These are phyloP conservation scores for Monotropa hypopitys DNA, from an alignment of 179 eudicot species.

Conservation along the genomic window DNA sequence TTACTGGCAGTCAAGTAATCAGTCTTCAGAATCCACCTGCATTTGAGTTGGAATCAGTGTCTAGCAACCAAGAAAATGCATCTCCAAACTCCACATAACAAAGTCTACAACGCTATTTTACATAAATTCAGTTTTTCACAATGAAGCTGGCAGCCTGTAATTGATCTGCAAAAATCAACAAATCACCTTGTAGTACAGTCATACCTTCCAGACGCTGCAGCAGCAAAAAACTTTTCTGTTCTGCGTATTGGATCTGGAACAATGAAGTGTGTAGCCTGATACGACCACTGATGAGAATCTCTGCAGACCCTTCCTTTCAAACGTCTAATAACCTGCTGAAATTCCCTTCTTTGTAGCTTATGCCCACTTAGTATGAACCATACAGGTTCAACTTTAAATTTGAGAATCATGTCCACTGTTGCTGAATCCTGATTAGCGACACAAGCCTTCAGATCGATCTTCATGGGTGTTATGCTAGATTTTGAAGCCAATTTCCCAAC, in stretches of 20 bases:
- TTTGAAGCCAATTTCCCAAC: conserved; percentile 18
- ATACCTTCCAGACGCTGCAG: conserved; percentile 96
- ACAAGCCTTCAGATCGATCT: conserved; percentile 13
- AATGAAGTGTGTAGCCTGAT: conserved; percentile 89
- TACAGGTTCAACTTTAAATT: conserved; percentile 34
- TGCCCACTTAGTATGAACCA: conserved; percentile 82
- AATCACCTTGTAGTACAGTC: neutral
- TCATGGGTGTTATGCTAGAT: conserved; percentile 14
- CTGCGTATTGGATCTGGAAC: conserved; percentile 76
- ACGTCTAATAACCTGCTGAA: conserved; percentile 56
- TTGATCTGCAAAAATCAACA: neutral
- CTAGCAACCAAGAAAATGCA: neutral
- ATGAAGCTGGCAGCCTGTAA: neutral
- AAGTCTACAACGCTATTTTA: neutral
- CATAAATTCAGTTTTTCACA: neutral
- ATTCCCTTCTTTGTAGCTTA: conserved; percentile 77
- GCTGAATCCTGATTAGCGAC: conserved; percentile 1
- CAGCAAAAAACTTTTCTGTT: conserved; percentile 94
- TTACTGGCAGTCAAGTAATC: conserved; percentile 69
- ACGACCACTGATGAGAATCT: conserved; percentile 92
- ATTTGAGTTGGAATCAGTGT: conserved; percentile 13
- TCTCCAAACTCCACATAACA: neutral
- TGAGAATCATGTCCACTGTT: neutral
- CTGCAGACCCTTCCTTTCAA: conserved; percentile 79
- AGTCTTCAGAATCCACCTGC: conserved; percentile 91